Evolutionary conservation across 352 stramenopile genomes (phyloP), one percentile per base, ranked within the genome.

Genomic region (Phytophthora hybrid): DNA sequence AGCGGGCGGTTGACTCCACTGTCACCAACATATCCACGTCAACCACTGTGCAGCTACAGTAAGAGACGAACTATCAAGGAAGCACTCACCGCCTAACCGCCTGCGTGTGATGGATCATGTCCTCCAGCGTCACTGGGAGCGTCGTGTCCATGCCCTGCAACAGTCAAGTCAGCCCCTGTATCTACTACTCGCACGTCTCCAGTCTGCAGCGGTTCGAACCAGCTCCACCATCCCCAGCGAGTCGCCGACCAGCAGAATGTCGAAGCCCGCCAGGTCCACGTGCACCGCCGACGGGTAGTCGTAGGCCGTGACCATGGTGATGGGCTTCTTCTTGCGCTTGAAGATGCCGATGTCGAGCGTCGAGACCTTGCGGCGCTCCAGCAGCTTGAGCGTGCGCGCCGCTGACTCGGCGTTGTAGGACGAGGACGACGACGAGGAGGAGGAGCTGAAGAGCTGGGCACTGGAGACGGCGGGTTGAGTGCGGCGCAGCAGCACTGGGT

Each of bases 251-350:
- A 99, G 85, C 39, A 99, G 66, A 5, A 99, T 92, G 76, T 99
- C 98, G 64, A 99, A 99, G 41, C 97, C 97, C 2, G 98, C 98
- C 51, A 98, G 86, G 74, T 99, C 97, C n/a, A 99, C 97, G 78
- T 99, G 97, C 46, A 99, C 88, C 0, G 98, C 97, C 11, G 86
- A 95, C 41, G 89, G 98, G 80, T 99, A 99, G 80, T 99, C 95
- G 78, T 99, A 99, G 5, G 97, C 97, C 32, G 98, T 99, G 23
- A 99, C 94, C 97, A 99, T 99, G n/a, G 94, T 98, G 67, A 99
- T 99, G 53, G 98, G 98, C 54, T 99, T 96, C 32, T 93, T 92
- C 74, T 98, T 98, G 77, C 93, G 84, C 81, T 98, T 98, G 73
- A 94, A 87, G 74, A 95, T 92, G 70, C 87, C 84, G 21, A 96